A percentile compares a stretch with the other conserved stretches of the same genome.
Conservation (phyloP, 192 early-diverging fungal genomes). For the Podila epicladia region DNA sequence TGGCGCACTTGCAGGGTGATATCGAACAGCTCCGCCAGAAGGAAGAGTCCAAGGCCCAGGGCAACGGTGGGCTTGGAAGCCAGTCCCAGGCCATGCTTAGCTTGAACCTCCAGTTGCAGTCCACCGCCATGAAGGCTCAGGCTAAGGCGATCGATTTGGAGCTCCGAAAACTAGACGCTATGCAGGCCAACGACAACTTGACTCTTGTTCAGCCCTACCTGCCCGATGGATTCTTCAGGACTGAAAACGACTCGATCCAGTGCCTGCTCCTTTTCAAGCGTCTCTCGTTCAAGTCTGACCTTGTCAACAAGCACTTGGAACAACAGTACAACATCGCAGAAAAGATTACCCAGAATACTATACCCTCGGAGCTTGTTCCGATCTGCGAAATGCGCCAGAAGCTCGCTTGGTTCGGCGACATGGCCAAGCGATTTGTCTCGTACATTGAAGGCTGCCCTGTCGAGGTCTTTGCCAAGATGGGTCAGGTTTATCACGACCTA, state of each 20-base stretch:
- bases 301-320: conserved; percentile 80
- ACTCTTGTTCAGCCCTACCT: conserved; percentile 76
- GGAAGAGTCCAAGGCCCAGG: conserved; percentile 57
- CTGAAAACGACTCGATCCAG: conserved; percentile 81
- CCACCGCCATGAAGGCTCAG: conserved; percentile 82
- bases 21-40: conserved; percentile 75
- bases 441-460: conserved; percentile 74
- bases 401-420: conserved; percentile 72
- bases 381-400: conserved; percentile 72
- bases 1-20: conserved; percentile 79
- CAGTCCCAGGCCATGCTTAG: conserved; percentile 85
- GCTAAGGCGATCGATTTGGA: conserved; percentile 93
- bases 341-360: conserved; percentile 59
- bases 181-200: conserved; percentile 82
- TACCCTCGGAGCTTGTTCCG: conserved; percentile 63
- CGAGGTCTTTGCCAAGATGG: conserved; percentile 76
- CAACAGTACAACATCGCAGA: conserved; percentile 65
- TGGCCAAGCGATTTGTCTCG: conserved; percentile 72
- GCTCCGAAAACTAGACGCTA: conserved; percentile 85
- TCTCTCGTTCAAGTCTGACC: conserved; percentile 82
- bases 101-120: conserved; percentile 83
- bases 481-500: conserved; percentile 80
- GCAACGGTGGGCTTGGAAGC: conserved; percentile 56
- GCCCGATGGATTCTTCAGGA: conserved; percentile 84
- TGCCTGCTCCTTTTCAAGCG: conserved; percentile 83